Evolutionary conservation across 345 rosid genomes (phyloP).

Genomic region (Carallia brachiata): DNA sequence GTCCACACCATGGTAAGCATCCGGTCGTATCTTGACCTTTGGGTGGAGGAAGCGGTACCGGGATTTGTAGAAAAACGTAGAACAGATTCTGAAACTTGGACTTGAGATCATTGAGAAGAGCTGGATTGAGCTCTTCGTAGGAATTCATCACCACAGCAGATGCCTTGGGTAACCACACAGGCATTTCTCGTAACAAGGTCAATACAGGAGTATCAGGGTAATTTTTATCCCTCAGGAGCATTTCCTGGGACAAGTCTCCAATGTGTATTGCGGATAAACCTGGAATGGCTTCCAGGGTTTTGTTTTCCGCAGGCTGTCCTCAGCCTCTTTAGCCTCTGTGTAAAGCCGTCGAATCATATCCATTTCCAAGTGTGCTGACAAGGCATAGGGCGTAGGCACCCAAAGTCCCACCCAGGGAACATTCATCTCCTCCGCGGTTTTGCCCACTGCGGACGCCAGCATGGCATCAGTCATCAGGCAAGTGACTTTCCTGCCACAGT

Average conservation of each 20-base stretch:
- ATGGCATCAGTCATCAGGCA: slow-evolving; percentile 3
- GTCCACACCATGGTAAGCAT: slow-evolving; percentile 11
- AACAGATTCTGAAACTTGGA: not conserved
- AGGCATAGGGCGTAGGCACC: not conserved
- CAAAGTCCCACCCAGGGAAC: slow-evolving; percentile 4
- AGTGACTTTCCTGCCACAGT: not conserved
- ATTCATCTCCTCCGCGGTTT: slow-evolving; percentile 1
- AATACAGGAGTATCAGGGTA: not conserved
- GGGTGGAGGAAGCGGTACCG: not conserved
- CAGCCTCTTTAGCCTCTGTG: not conserved
- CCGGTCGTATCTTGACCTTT: not conserved
- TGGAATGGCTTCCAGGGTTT: slow-evolving; percentile 4
- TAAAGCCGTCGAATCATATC: not conserved
- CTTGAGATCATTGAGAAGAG: not conserved
- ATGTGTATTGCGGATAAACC: not conserved
- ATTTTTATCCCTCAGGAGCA: too few species aligned
- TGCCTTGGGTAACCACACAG: not conserved
- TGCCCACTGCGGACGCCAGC: not conserved
- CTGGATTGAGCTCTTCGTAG: slow-evolving; percentile 3
- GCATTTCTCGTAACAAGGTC: not conserved
- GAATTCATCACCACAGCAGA: not conserved
- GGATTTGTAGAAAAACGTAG: not conserved
- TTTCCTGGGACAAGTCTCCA: not conserved
- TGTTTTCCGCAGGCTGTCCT: not conserved
- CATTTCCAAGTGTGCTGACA: not conserved